Evolutionary conservation across 2,329 filamentous ascomycete genomes (phyloP), one percentile per base, ranked within the genome.

Genomic region (Aaosphaeria pasadenensis): DNA sequence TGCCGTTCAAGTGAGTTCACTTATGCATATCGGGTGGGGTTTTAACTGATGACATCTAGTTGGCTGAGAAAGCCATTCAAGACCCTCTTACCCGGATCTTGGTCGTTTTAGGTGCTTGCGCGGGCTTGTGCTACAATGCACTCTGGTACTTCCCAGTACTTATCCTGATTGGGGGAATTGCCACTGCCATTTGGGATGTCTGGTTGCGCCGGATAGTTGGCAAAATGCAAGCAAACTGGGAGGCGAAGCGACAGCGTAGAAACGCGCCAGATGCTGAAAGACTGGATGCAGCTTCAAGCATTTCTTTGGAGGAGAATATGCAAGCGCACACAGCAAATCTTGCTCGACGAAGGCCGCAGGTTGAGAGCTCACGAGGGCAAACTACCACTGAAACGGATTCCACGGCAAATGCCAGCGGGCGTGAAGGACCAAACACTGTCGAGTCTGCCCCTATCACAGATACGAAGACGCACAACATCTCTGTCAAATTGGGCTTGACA

Each of bases 111-210:
- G 79, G 80, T 3, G 87, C 75, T 1, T 75, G 78, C 6, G 85
- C 84, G 0, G 87, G 86, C 0, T 69, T 90, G 54, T 74, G 87
- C 42, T 89, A 89, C 56, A 88, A 83, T 43, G 81, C 85, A 0
- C 68, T 90, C 0, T 91, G 87, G 87, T 91, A 87, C 55, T 90
- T 89, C 40, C 87, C 87, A 0, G 58, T 82, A 0, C 61, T 90
- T 4, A 84, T 89, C 68, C 55, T 79, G 0, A 53, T 74, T 1
- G 80, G 77, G 0, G 86, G 85, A 0, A 7, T 76, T 1, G 64
- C 69, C 0, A 80, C 82, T 0, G 64, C 83, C 0, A 46, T 80
- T 0, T 83, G 81, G 73, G 86, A 89, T 65, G 40, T 72, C 39
- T 77, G 78, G 69, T 56, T 79, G 6, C 74, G 78, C n/a, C 62